Base-by-base conservation (phyloP, 441 rosid genomes). In the Francoa sonchifolia region DNA sequence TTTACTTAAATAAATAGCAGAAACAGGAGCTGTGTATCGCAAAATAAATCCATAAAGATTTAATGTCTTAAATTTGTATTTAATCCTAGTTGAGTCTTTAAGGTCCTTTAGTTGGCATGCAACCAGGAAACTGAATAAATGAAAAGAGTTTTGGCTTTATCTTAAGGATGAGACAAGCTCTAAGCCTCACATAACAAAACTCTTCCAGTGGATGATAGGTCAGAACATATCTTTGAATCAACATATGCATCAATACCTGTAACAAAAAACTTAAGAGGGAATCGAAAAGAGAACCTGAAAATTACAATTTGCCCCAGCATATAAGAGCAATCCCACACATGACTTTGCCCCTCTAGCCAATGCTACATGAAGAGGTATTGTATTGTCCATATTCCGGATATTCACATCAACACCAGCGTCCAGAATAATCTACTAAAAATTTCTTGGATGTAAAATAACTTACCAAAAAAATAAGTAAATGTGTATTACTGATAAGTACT, bases 371-470 rank as follows among this genome's bases (percentile, higher is more conserved):
- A 92, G 92, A 35, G 95, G 96, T 57, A 77, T 84, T 23, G 88
- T 77, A 65, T 84, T 84, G 50, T 77, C 94, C 62, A 72, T 69
- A 56, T 87, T 88, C 48, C 82, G 79, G 44, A 87, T 77, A 65
- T 92, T 79, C 39, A 79, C 96, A 69, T 77, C 89, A 57, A 92
- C 99, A 61, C 95, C 99, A 65, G 93, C 89, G 61, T 82, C 83
- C 35, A 92, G 94, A 66, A 92, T 83, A 54, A 84, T 82, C 99
- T 92, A 54, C 45, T 44, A 21, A 53, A 54, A 37, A 67, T 46
- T 30, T 43, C 23, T 48, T 32, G 49, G 27, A 32, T 35, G 45
- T 19, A 44, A 19, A 22, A 20, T 33, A 31, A 18, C 51, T 45
- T 29, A 29, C 19, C 2, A 8, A 14, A 16, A 28, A 12, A 4